Evolutionary conservation across 2,329 filamentous ascomycete species (phyloP).

Genomic region (Pseudogymnoascus sp.): DNA sequence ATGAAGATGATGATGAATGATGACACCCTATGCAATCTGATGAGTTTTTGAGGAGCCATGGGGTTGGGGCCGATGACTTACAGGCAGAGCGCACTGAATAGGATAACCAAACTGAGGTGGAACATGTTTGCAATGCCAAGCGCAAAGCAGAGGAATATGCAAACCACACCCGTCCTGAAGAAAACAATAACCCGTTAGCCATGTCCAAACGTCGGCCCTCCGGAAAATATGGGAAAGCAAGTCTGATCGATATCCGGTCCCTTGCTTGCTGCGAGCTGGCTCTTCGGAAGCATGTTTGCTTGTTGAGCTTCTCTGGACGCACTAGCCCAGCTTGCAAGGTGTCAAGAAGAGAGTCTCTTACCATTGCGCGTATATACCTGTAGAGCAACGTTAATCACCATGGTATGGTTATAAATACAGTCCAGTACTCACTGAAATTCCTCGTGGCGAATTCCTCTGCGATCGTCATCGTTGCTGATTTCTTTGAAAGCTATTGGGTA

Average conservation of each 20-base stretch:
- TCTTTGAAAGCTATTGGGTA: slow-evolving; percentile 11
- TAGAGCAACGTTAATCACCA: slow-evolving; percentile 1
- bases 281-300: neutral
- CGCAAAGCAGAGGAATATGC: slow-evolving; percentile 65
- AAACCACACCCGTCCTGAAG: slow-evolving; percentile 60
- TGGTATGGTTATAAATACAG: slow-evolving; percentile 13
- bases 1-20: slow-evolving; percentile 74
- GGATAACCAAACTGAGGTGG: slow-evolving; percentile 41
- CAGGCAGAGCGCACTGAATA: slow-evolving; percentile 47
- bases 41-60: slow-evolving; percentile 14
- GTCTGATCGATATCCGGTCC: neutral
- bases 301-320: neutral
- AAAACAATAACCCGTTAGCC: slow-evolving; percentile 2
- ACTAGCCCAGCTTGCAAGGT: slow-evolving; percentile 7
- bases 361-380: slow-evolving; percentile 13
- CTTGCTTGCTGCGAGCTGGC: neutral
- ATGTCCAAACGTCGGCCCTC: neutral
- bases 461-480: slow-evolving; percentile 55
- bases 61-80: slow-evolving; percentile 33
- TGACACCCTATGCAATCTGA: slow-evolving; percentile 47
- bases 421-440: slow-evolving; percentile 61
- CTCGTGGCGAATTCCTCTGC: slow-evolving; percentile 66
- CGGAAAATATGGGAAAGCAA: neutral
- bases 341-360: slow-evolving; percentile 9
- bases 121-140: slow-evolving; percentile 65